Conservation (phyloP, 176 grass and related monocot species). For the Carex myosuroides region DNA sequence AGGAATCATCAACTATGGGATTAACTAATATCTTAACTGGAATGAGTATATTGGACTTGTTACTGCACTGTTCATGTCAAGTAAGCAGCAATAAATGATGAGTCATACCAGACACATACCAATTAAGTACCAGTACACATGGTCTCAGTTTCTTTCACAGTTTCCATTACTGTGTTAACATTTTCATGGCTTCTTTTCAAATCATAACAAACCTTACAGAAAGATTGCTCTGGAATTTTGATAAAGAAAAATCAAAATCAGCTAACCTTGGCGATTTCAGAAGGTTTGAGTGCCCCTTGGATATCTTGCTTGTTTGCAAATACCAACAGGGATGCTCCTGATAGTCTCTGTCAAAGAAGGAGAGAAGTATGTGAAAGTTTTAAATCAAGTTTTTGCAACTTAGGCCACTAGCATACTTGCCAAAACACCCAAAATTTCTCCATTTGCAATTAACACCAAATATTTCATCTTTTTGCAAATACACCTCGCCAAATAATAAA, state of each 20-base stretch:
- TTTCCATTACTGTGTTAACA: neutral
- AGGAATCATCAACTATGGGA: neutral
- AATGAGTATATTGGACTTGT: too few relatives aligned
- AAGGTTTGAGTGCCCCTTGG: slow-evolving; percentile 75
- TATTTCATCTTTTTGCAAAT: neutral
- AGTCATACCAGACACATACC: neutral
- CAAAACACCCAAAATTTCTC: neutral
- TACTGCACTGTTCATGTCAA: neutral
- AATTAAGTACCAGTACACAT: neutral
- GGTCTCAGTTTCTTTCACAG: neutral
- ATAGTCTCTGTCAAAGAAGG: slow-evolving; percentile 55
- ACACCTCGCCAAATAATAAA: neutral
- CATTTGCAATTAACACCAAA: neutral
- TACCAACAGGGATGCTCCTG: slow-evolving; percentile 76
- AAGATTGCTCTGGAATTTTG: neutral
- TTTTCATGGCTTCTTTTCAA: slow-evolving; percentile 2
- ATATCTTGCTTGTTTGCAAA: slow-evolving; percentile 99
- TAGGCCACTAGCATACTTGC: neutral
- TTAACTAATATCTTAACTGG: too few relatives aligned
- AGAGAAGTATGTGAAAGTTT: neutral
- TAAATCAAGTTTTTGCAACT: neutral
- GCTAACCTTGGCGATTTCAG: slow-evolving; percentile 84
- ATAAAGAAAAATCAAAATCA: slow-evolving; percentile 4
- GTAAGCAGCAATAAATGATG: neutral
- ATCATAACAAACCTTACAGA: neutral